These are phyloP conservation scores for Nicotiana attenuata DNA, from an alignment of 257 asterid species.

Conservation along the genomic window DNA sequence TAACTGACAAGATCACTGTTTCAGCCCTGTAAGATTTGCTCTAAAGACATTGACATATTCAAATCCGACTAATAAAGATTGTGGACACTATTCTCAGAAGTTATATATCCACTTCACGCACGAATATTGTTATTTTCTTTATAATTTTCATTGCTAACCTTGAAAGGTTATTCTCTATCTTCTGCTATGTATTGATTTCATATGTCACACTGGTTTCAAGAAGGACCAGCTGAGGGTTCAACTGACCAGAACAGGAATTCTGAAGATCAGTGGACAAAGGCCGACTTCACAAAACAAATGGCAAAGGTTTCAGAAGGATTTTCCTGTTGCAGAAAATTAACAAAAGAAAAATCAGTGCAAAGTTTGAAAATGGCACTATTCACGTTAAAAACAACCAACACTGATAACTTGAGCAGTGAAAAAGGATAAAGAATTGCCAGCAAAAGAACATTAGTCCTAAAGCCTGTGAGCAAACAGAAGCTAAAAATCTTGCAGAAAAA, in stretches of 20 bases:
- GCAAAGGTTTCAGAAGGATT: conserved; percentile 44
- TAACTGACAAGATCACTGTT: too few species aligned
- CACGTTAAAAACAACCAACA: conserved; percentile 39
- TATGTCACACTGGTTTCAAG: conserved; percentile 42
- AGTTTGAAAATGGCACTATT: conserved; percentile 33
- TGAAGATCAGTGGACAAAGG: conserved; percentile 61
- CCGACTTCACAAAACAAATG: conserved; percentile 10
- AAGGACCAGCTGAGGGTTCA: conserved; percentile 58
- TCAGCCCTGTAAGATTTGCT: too few species aligned
- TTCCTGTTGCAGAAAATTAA: conserved; percentile 31
- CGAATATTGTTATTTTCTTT: background rate
- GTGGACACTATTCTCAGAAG: background rate
- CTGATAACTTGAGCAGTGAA: conserved; percentile 28
- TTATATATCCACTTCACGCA: background rate
- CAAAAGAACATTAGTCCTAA: too few species aligned
- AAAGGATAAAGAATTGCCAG: conserved; percentile 17
- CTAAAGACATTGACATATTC: too few species aligned
- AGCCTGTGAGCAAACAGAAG: background rate
- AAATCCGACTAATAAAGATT: too few species aligned
- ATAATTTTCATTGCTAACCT: background rate
- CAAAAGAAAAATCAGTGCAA: conserved; percentile 36
- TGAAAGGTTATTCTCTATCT: background rate
- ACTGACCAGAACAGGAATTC: conserved; percentile 34
- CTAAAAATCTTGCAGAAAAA: background rate
- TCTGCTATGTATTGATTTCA: background rate